A percentile compares a stretch with the other conserved stretches of the same genome.
These are phyloP conservation scores for Penicillium paneum DNA, from an alignment of 2,329 filamentous ascomycete species.

Conservation along the genomic window DNA sequence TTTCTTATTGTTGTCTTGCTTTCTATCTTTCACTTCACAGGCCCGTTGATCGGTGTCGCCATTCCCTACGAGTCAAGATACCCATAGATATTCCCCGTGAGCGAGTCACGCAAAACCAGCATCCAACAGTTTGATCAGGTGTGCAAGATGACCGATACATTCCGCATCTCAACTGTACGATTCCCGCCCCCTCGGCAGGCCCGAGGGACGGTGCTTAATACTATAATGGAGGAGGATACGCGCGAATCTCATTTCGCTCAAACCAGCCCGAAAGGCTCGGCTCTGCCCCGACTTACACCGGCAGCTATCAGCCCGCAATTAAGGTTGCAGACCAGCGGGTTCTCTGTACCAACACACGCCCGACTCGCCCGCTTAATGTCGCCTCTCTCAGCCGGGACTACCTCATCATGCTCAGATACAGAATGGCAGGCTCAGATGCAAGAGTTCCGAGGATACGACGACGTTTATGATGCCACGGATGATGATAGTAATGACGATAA, in stretches of 20 bases:
- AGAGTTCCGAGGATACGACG: slow-evolving; percentile 80
- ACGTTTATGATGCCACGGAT: slow-evolving; percentile 82
- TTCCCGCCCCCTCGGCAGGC: slow-evolving; percentile 56
- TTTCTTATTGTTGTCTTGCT: slow-evolving; percentile 22
- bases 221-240: slow-evolving; percentile 60
- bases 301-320: slow-evolving; percentile 28
- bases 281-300: slow-evolving; percentile 6
- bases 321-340: slow-evolving; percentile 33
- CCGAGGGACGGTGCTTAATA: slow-evolving; percentile 60
- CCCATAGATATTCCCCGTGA: slow-evolving; percentile 23
- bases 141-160: slow-evolving; percentile 46
- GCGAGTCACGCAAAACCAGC: slow-evolving; percentile 25
- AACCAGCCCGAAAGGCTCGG: slow-evolving; percentile 10
- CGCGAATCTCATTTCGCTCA: slow-evolving; percentile 30
- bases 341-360: slow-evolving; percentile 22
- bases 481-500: slow-evolving; percentile 54
- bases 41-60: slow-evolving; percentile 36
- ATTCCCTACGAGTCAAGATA: slow-evolving; percentile 24
- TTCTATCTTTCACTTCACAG: slow-evolving; percentile 4
- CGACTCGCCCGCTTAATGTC: slow-evolving; percentile 30
- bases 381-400: slow-evolving; percentile 32
- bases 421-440: slow-evolving; percentile 63
- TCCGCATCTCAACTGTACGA: slow-evolving; percentile 51
- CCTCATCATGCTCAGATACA: slow-evolving; percentile 47
- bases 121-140: slow-evolving; percentile 19